These are phyloP conservation scores for Wickerhamomyces hampshirensis DNA, from an alignment of 805 yeast species.

Conservation along the genomic window DNA sequence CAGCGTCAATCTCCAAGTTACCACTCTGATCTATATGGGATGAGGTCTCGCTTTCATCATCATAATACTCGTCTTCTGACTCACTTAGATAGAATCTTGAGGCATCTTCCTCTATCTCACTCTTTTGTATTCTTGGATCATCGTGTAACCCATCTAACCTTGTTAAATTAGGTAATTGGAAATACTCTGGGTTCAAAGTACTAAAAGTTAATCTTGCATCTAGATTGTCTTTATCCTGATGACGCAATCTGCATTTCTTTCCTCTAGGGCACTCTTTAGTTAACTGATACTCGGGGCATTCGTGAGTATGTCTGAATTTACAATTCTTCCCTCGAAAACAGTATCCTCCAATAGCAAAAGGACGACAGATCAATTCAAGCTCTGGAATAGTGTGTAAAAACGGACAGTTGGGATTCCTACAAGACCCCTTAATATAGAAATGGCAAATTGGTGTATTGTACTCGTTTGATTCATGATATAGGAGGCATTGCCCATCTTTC, in stretches of 20 bases:
- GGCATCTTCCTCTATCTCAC: conserved; percentile 18
- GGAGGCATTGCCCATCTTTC: conserved; percentile 36
- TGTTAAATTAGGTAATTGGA: conserved; percentile 22
- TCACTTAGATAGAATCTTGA: conserved; percentile 5
- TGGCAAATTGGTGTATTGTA: conserved; percentile 58
- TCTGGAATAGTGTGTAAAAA: conserved; percentile 45
- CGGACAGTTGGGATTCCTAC: conserved; percentile 45
- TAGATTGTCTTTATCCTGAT: conserved; percentile 28
- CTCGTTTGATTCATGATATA: conserved; percentile 54
- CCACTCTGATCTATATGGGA: conserved; percentile 4
- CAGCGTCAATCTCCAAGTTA: conserved; percentile 21
- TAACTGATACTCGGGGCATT: conserved; percentile 70
- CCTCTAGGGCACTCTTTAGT: conserved; percentile 55
- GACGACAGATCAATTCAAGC: conserved; percentile 50
- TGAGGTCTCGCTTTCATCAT: conserved; percentile 3
- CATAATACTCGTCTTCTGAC: conserved; percentile 26
- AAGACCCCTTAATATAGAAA: conserved; percentile 42
- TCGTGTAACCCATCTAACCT: conserved; percentile 10
- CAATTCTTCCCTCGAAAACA: conserved; percentile 61
- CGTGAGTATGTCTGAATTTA: conserved; percentile 48
- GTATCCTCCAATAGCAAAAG: conserved; percentile 64
- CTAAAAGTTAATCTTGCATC: conserved; percentile 20
- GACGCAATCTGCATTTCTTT: conserved; percentile 47
- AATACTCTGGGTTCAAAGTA: conserved; percentile 15
- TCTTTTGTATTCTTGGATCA: conserved; percentile 21